Evolutionary conservation across 2,329 filamentous ascomycete genomes (phyloP), one percentile per base, ranked within the genome.

Genomic region (Camillea tinctor): DNA sequence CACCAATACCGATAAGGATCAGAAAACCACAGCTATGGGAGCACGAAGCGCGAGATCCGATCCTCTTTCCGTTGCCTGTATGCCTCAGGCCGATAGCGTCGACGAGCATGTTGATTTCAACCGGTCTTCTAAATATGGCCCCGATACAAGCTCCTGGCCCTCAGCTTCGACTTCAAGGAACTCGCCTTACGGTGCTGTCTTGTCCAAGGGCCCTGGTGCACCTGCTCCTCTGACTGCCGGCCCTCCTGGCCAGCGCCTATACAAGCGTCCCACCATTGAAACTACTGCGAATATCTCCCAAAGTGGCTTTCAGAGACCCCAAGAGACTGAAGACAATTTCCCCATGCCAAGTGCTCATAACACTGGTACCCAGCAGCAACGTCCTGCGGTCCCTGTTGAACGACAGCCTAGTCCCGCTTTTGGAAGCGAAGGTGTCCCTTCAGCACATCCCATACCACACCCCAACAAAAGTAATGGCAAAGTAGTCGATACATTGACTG

Each of bases 191-290:
- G 59, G 57, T 17, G 20, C 63, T 40, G 51, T 68, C 17, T 62
- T 75, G 19, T 67, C 74, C 2, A 71, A 68, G 23, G 73, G 73
- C 0, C 71, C 74, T 1, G 81, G 80, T 5, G 76, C 75, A 19
- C 83, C 81, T n/a, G 76, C 72, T 21, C 83, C 82, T 9, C 67
- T 85, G 63, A 84, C 80, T 20, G 83, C 83, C 24, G 83, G 83
- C 1, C 83, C 83, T 50, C 83, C 83, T 13, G 83, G 83, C 20
- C 79, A 81, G 60, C 79, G 82, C 50, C 80, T 81, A 58, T 79
- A 79, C 64, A 79, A 75, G 20, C 73, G 80, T n/a, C 74, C 76
- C 22, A 76, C 76, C 2, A 73, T 80, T 36, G 79, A 82, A 24
- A 69, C 72, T 9, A 72, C 73, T 1, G 69, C 75, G 59, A 77